These are phyloP conservation scores for Fusarium sp. DNA, from an alignment of 2,329 filamentous ascomycete species.

Conservation along the genomic window DNA sequence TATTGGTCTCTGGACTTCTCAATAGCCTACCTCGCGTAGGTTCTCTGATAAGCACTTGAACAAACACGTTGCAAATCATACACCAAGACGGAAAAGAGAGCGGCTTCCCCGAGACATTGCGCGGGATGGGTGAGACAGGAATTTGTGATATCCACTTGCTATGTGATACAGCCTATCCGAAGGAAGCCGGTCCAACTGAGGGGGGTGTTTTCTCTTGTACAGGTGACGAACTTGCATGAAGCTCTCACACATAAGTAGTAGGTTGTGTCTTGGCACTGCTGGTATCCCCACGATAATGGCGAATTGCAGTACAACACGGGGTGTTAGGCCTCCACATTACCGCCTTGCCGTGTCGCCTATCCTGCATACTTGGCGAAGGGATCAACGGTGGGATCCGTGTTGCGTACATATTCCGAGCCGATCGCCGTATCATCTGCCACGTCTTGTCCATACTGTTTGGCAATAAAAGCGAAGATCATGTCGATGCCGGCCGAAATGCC, in stretches of 20 bases:
- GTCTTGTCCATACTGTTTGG: slow-evolving; percentile 60
- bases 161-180: background rate
- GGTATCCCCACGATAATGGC: background rate
- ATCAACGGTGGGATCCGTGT: slow-evolving; percentile 61
- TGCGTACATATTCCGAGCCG: slow-evolving; percentile 69
- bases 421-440: slow-evolving; percentile 61
- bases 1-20: background rate
- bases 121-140: background rate
- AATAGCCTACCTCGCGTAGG: background rate
- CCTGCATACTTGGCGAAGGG: slow-evolving; percentile 59
- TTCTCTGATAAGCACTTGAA: background rate
- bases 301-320: background rate
- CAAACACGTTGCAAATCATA: background rate
- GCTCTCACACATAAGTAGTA: background rate
- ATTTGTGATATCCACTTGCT: background rate
- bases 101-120: background rate
- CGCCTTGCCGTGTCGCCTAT: background rate
- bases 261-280: background rate
- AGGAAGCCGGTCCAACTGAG: background rate
- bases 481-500: slow-evolving; percentile 63
- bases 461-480: slow-evolving; percentile 51
- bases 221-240: background rate
- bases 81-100: background rate
- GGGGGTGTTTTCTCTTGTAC: background rate
- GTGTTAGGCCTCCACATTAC: background rate